Evolutionary conservation across 257 asterid genomes (phyloP), one percentile per base, ranked within the genome.

Genomic region (Solanum sejunctum): DNA sequence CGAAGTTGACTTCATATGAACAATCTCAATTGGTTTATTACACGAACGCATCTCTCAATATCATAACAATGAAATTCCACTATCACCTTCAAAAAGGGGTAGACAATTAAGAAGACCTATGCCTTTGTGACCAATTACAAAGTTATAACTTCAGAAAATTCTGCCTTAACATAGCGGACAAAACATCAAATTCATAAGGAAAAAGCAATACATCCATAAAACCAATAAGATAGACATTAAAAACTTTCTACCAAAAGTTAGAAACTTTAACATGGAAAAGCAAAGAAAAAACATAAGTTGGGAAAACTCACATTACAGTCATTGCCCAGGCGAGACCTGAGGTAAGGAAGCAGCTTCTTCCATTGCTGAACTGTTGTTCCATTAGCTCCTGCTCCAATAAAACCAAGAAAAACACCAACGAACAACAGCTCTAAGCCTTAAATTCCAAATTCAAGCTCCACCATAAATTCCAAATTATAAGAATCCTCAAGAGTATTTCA

Each of bases 311-410:
- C 99, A 85, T 97, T 97, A 89, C 89, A 97, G 56, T 94, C 95
- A 60, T 92, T 88, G 71, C 94, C 93, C n/a, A 97, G 94, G 86
- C 98, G 96, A 88, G 97, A 94, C 92, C 94, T 90, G 71, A 97
- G 89, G 84, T 89, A 92, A 60, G 99, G 99, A 88, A 97, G 87
- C 86, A 95, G 90, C 54, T 91, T 94, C 93, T 94, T 95, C 99
- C 98, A 97, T 90, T 97, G 97, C 90, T 92, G 93, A 52, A 93
- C 99, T 5, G 99, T 92, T 69, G 87, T 91, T 88, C 99, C 99
- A 90, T 95, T 97, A 84, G 99, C 98, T 71, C 99, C 99, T 97
- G 91, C 82, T 54, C 10, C 63, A 69, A 83, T 17, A 67, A 32
- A 45, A 82, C 28, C 61, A 52, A 52, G n/a, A 52, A 11, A 83